Conservation (phyloP, 768 basidiomycete genomes). For the Leccinum sublutescens region DNA sequence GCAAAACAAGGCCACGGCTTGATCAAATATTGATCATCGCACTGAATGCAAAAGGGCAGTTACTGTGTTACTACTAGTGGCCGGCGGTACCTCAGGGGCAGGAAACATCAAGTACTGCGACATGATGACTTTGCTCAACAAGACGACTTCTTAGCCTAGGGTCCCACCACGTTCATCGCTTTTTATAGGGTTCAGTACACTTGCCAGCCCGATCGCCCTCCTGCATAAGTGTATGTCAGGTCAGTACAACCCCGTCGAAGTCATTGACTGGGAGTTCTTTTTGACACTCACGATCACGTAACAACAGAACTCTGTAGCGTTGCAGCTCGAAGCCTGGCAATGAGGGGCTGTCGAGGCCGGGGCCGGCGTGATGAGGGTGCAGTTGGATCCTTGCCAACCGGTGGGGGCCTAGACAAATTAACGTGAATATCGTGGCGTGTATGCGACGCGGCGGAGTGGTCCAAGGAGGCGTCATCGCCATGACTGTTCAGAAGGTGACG, state of each 20-base stretch:
- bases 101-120: too few species aligned
- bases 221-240: neutral
- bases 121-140: neutral
- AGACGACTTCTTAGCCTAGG: too few species aligned
- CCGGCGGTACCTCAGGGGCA: too few species aligned
- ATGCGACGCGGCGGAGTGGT: neutral
- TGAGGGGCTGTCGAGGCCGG: neutral
- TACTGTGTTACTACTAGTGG: too few species aligned
- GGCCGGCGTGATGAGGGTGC: neutral
- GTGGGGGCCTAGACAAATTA: neutral
- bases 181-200: neutral
- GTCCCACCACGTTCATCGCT: neutral
- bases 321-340: neutral
- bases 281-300: constrained; percentile 1
- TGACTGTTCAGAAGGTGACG: neutral
- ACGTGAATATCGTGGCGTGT: neutral
- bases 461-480: too few species aligned
- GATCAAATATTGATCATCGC: too few species aligned
- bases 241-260: neutral
- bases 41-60: too few species aligned
- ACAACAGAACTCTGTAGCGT: constrained; percentile 9
- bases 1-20: too few species aligned
- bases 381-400: neutral
- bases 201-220: neutral
- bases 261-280: neutral